phyloP scores from a whole-genome alignment of 2,329 filamentous ascomycete species.

The Scorias spongiosa region DNA sequence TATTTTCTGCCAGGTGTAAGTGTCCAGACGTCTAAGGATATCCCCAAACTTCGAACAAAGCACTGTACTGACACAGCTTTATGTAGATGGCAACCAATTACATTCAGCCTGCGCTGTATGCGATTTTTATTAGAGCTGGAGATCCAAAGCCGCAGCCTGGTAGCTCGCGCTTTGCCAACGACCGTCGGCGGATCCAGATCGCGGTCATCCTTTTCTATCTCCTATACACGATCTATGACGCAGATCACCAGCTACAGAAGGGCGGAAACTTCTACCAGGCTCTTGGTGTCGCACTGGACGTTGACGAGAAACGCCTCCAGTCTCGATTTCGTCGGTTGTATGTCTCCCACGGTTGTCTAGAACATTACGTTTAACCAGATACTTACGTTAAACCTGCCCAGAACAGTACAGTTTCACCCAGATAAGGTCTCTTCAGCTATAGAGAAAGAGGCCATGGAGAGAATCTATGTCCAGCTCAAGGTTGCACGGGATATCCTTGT shows the following conservation, averaged over 20 bases:
- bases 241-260: slow-evolving; percentile 62
- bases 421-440: slow-evolving; percentile 51
- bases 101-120: slow-evolving; percentile 71
- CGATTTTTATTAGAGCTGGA: slow-evolving; percentile 76
- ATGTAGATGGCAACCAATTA: slow-evolving; percentile 59
- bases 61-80: background rate
- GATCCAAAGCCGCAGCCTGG: slow-evolving; percentile 59
- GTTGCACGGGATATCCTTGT: slow-evolving; percentile 66
- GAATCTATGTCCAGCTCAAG: slow-evolving; percentile 69
- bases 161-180: slow-evolving; percentile 50
- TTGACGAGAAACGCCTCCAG: slow-evolving; percentile 64
- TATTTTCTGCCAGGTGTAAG: slow-evolving; percentile 45
- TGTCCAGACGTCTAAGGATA: background rate
- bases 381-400: slow-evolving; percentile 2
- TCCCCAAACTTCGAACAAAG: background rate
- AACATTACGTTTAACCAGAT: background rate
- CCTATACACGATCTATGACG: slow-evolving; percentile 82
- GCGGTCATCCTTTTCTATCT: slow-evolving; percentile 73
- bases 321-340: slow-evolving; percentile 63
- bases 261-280: slow-evolving; percentile 65
- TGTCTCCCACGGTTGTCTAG: slow-evolving; percentile 2
- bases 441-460: slow-evolving; percentile 26
- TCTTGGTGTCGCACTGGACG: slow-evolving; percentile 53
- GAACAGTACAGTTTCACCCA: slow-evolving; percentile 53
- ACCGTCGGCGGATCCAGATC: slow-evolving; percentile 72